A percentile compares a stretch with the other conserved stretches of the same genome.
Conservation (phyloP, 176 grass and related monocot species). For the Eremochloa ophiuroides region DNA sequence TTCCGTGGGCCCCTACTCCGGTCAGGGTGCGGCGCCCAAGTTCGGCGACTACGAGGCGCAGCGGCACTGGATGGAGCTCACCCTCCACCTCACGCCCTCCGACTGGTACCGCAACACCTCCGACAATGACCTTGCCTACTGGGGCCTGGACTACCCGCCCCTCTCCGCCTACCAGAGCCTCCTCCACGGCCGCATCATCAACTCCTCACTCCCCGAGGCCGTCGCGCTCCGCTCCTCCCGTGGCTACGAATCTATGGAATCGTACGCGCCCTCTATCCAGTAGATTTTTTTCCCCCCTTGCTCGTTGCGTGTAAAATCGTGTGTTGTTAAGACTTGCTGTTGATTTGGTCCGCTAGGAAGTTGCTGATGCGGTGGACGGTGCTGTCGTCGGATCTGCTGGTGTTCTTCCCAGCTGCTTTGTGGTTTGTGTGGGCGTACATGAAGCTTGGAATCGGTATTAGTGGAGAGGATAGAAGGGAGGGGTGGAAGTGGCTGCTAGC, state of each 20-base stretch:
- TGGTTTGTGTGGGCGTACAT: constrained; percentile 71
- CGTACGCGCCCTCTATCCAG: constrained; percentile 31
- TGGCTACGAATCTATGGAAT: constrained; percentile 69
- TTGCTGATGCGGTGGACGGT: constrained; percentile 88
- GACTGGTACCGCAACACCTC: constrained; percentile 89
- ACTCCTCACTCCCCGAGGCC: constrained; percentile 64
- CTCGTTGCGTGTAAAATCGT: neutral
- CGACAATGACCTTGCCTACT: constrained; percentile 78
- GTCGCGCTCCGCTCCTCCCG: constrained; percentile 65
- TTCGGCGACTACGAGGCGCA: constrained; percentile 98
- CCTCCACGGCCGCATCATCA: constrained; percentile 67
- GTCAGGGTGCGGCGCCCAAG: constrained; percentile 60
- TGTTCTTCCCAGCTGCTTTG: constrained; percentile 70
- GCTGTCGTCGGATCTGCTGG: constrained; percentile 62
- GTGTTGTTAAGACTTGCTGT: constrained; percentile 3
- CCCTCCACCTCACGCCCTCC: constrained; percentile 59
- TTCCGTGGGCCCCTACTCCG: constrained; percentile 83
- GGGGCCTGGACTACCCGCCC: constrained; percentile 97
- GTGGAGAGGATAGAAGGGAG: constrained; percentile 20
- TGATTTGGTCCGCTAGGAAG: constrained; percentile 51
- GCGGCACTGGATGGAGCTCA: constrained; percentile 99
- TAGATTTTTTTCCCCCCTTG: neutral
- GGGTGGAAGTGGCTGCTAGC: constrained; percentile 71
- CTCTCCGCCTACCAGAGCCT: constrained; percentile 96
- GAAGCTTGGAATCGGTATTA: constrained; percentile 18